Percentiles rank a stretch among this genome's conserved stretches.
Conservation (phyloP, 345 rosid genomes). For the Hibiscus syriacus region DNA sequence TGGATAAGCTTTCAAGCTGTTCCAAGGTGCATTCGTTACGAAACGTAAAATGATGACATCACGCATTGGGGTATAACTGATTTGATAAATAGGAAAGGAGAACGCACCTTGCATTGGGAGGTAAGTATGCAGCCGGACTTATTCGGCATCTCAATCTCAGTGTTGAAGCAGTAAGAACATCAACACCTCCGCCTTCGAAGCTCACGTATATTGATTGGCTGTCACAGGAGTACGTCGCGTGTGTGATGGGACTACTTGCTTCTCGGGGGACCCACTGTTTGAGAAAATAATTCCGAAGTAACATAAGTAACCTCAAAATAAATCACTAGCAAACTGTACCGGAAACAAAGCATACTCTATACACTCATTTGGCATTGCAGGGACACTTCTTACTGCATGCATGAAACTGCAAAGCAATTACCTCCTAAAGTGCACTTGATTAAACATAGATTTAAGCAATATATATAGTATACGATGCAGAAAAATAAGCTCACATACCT, state of each 20-base stretch:
- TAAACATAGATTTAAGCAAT: background rate
- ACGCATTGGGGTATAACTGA: background rate
- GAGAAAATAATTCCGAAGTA: slow-evolving; percentile 5
- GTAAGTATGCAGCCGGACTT: slow-evolving; percentile 56
- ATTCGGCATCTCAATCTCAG: slow-evolving; percentile 79
- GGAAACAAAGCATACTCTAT: background rate
- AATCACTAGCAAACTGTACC: background rate
- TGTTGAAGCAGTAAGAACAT: slow-evolving; percentile 53
- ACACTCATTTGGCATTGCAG: background rate
- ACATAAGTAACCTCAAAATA: background rate
- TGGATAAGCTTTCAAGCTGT: slow-evolving; percentile 70
- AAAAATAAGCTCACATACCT: slow-evolving; percentile 26
- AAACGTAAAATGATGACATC: background rate
- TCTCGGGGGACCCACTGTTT: slow-evolving; percentile 59
- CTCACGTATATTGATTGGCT: slow-evolving; percentile 67
- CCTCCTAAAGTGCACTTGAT: background rate
- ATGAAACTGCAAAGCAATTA: background rate
- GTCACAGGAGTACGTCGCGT: slow-evolving; percentile 79
- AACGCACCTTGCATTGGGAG: slow-evolving; percentile 56
- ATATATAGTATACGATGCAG: background rate
- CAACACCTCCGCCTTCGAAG: slow-evolving; percentile 63
- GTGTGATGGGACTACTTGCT: slow-evolving; percentile 62
- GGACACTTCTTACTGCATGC: background rate
- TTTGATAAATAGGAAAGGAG: background rate
- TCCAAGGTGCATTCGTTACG: slow-evolving; percentile 8